Percentiles rank a stretch among this genome's conserved stretches.
These are phyloP conservation scores for Ascochyta rabiei DNA, from an alignment of 2,329 filamentous ascomycete genomes.

Conservation along the genomic window DNA sequence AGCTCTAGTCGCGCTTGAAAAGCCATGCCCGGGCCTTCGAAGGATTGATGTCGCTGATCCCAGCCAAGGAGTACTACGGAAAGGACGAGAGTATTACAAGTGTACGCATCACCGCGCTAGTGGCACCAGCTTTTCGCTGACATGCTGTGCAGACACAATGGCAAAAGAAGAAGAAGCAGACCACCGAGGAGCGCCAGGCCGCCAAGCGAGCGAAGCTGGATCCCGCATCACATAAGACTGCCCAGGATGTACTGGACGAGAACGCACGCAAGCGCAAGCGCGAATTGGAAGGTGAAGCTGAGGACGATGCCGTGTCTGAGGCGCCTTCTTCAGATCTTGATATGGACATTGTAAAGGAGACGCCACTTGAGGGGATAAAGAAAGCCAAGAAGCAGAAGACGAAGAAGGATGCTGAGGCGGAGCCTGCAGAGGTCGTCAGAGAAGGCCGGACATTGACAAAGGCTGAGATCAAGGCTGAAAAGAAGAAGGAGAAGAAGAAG, in stretches of 20 bases:
- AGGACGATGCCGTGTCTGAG: slow-evolving; percentile 25
- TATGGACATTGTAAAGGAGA: slow-evolving; percentile 45
- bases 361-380: slow-evolving; percentile 48
- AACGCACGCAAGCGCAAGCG: slow-evolving; percentile 75
- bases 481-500: slow-evolving; percentile 54
- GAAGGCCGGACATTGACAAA: slow-evolving; percentile 48
- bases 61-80: slow-evolving; percentile 88
- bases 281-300: slow-evolving; percentile 66
- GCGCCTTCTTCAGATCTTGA: slow-evolving; percentile 42
- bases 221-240: slow-evolving; percentile 86
- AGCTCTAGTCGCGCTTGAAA: slow-evolving; percentile 58
- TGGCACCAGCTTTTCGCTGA: slow-evolving; percentile 17
- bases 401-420: slow-evolving; percentile 31
- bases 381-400: slow-evolving; percentile 55
- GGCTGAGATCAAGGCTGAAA: slow-evolving; percentile 51
- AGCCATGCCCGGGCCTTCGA: slow-evolving; percentile 77
- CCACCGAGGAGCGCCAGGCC: slow-evolving; percentile 73
- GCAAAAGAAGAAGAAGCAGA: slow-evolving; percentile 95
- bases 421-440: slow-evolving; percentile 34
- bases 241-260: slow-evolving; percentile 92
- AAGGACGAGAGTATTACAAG: slow-evolving; percentile 70
- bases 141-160: slow-evolving; percentile 75
- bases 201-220: slow-evolving; percentile 84
- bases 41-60: slow-evolving; percentile 84
- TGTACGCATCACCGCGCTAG: slow-evolving; percentile 61